phyloP scores from a whole-genome alignment of 2,329 filamentous ascomycete genomes.

The Alternaria burnsii region DNA sequence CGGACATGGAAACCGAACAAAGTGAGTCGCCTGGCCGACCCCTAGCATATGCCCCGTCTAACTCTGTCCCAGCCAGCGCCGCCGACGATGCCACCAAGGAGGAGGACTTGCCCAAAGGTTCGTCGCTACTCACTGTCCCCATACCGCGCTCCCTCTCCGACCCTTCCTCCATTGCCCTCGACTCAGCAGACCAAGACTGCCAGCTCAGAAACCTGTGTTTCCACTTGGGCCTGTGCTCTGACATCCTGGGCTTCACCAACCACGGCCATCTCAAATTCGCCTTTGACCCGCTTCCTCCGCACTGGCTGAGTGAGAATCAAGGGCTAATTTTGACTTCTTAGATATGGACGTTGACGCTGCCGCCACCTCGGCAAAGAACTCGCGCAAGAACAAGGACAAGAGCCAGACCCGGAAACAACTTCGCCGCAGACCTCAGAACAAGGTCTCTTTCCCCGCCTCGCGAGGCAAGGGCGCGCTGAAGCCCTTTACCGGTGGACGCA shows the following conservation, averaged over 20 bases:
- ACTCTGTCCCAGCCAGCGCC: constrained; percentile 16
- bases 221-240: constrained; percentile 50
- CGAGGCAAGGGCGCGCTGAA: constrained; percentile 48
- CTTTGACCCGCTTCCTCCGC: constrained; percentile 48
- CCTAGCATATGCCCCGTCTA: background rate
- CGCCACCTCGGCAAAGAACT: constrained; percentile 27
- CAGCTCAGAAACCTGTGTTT: constrained; percentile 48
- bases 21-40: constrained; percentile 25
- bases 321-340: constrained; percentile 45
- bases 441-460: constrained; percentile 48
- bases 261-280: constrained; percentile 47
- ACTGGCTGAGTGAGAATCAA: constrained; percentile 42
- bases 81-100: constrained; percentile 31
- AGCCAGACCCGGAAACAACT: constrained; percentile 48
- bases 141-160: constrained; percentile 38
- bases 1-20: constrained; percentile 59
- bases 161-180: constrained; percentile 15
- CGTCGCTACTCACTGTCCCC: constrained; percentile 41
- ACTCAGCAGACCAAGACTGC: constrained; percentile 24
- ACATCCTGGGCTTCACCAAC: constrained; percentile 51
- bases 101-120: constrained; percentile 44
- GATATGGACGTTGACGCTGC: constrained; percentile 53
- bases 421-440: constrained; percentile 51
- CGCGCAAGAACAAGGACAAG: constrained; percentile 46
- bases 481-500: constrained; percentile 33